phyloP scores from a whole-genome alignment of 1,284 basidiomycete genomes.

The Sanguinoderma infundibulare region DNA sequence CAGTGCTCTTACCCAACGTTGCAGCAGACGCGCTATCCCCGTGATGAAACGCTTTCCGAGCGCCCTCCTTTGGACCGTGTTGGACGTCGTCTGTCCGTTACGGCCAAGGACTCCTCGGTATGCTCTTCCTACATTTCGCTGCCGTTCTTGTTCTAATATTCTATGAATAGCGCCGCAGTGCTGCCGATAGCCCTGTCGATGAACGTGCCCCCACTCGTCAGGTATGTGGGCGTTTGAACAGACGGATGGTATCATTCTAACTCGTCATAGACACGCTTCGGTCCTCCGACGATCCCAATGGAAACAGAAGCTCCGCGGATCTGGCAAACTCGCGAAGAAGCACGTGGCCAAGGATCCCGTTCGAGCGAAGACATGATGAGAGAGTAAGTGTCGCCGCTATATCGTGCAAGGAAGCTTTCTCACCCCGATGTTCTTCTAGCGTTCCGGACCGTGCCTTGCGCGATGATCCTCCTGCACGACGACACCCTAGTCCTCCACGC shows the following conservation, averaged over 20 bases:
- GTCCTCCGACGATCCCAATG: conserved; percentile 1
- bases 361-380: background rate
- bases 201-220: background rate
- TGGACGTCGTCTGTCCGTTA: conserved; percentile 13
- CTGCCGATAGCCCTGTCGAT: background rate
- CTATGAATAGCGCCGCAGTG: conserved; percentile 9
- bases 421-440: background rate
- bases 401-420: background rate
- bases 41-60: conserved; percentile 2
- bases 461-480: background rate
- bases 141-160: background rate
- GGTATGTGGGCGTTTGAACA: background rate
- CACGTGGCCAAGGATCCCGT: background rate
- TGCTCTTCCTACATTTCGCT: background rate
- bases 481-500: background rate
- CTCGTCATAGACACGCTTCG: background rate
- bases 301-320: background rate
- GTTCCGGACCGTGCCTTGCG: background rate
- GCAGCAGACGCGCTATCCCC: background rate
- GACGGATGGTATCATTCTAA: background rate
- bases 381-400: conserved; percentile 3
- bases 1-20: background rate
- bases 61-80: conserved; percentile 10
- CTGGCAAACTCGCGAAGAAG: conserved; percentile 2
- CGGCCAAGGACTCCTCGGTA: conserved; percentile 12